Evolutionary conservation across 176 grass and related monocot species (phyloP).

Genomic region (Zoysia japonica): DNA sequence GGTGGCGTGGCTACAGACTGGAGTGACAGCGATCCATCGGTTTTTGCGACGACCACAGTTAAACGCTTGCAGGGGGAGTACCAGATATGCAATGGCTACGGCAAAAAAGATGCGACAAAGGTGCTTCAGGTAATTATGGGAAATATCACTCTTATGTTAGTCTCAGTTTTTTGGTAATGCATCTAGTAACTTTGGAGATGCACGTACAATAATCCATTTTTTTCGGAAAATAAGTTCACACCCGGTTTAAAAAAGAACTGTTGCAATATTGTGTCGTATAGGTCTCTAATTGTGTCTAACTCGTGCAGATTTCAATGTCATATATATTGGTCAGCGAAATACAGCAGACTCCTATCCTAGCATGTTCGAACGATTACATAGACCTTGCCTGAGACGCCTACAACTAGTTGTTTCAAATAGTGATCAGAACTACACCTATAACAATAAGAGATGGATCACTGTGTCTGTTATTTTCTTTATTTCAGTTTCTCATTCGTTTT

Average conservation of each 20-base stretch:
- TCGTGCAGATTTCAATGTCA: not conserved
- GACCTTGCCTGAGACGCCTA: not conserved
- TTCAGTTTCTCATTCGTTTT: not conserved
- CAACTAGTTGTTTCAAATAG: not conserved
- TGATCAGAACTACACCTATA: no score
- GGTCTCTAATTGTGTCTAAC: not conserved
- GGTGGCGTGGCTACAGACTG: slow-evolving; percentile 42
- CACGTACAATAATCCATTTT: not conserved
- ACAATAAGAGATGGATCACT: no score
- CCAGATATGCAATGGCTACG: slow-evolving; percentile 70
- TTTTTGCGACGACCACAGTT: slow-evolving; percentile 45
- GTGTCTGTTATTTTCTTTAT: not conserved
- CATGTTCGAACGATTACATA: no score
- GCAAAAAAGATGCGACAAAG: slow-evolving; percentile 27
- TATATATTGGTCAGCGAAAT: not conserved
- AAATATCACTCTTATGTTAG: not conserved
- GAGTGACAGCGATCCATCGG: slow-evolving; percentile 64
- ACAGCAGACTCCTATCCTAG: not conserved
- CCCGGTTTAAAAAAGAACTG: no score
- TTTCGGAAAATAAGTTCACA: not conserved
- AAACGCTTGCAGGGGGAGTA: slow-evolving; percentile 56
- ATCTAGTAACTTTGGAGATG: not conserved
- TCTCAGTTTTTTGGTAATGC: not conserved
- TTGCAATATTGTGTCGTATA: not conserved
- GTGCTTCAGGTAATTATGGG: slow-evolving; percentile 43